Base-by-base conservation (phyloP, 1,139 yeast species). In the Suhomyces atakaporum region DNA sequence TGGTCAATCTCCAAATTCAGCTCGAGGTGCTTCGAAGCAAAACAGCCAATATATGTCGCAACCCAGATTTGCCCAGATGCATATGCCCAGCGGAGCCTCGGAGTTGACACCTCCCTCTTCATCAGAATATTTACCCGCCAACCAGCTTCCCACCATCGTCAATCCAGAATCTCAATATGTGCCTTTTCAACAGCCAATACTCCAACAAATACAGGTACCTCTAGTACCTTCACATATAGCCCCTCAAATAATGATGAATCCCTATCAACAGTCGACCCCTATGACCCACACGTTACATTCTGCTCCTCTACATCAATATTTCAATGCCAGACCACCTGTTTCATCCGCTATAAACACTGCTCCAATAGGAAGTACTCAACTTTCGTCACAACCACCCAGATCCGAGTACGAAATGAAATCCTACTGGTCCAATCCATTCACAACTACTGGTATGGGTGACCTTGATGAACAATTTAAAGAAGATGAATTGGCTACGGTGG, bases 401-500 rank as follows among this genome's bases (percentile, higher is more conserved):
- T 16, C 25, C n/a, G 18, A 30, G 11, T 10, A 21, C 15, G 9
- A 16, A 16, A 4, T 23, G 11, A 13, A 22, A n/a, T 11, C 37
- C 3, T 35, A 35, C 21, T 35, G 38, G 38, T n/a, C 29, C 5
- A 36, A 36, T 19, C 31, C 33, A 13, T 32, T 36, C 15, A 12
- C 34, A 15, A 23, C 15, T 4, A 7, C 8, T 12, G 26, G 26
- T 5, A 16, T 29, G 22, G 31, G 30, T 2, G 10, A 20, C 12
- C 33, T 33, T 10, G 38, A 31, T 28, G 13, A 24, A 3, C 41
- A 47, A 26, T 32, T 41, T 8, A 14, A 15, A 5, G 31, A 36
- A 7, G 47, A 43, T 16, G 27, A 26, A 13, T 8, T 16, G 3
- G 27, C 30, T 8, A 23, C 22, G 22, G 25, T 47, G 18, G 42